phyloP scores from a whole-genome alignment of 495 filamentous ascomycete species.

The Peziza echinospora region DNA sequence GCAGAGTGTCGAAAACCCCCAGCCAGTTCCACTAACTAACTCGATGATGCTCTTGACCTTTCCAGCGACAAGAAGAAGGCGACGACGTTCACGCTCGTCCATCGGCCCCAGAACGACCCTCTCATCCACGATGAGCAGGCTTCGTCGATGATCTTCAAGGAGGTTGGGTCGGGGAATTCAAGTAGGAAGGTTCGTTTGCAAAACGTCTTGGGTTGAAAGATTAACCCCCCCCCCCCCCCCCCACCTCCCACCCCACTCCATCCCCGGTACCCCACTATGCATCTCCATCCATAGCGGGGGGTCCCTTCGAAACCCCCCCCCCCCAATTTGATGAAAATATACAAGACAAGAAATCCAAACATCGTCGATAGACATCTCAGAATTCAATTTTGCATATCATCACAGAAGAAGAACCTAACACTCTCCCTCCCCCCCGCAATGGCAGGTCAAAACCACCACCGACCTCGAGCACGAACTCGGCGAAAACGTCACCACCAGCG shows the following conservation, averaged over 20 bases:
- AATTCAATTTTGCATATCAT: too few species aligned
- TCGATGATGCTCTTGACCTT: slow-evolving; percentile 8
- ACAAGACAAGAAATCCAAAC: too few species aligned
- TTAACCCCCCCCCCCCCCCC: slow-evolving; percentile 6
- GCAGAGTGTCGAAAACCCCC: too few species aligned
- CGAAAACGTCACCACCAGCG: slow-evolving; percentile 25
- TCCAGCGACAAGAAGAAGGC: slow-evolving; percentile 81
- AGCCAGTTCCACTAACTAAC: too few species aligned
- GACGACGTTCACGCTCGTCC: slow-evolving; percentile 75
- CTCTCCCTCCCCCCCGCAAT: too few species aligned
- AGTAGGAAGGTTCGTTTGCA: too few species aligned
- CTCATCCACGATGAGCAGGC: slow-evolving; percentile 70
- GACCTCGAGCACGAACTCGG: slow-evolving; percentile 67
- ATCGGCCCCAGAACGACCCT: slow-evolving; percentile 92
- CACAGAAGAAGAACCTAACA: too few species aligned
- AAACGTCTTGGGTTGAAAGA: too few species aligned
- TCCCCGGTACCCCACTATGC: slow-evolving; percentile 22
- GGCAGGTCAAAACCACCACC: slow-evolving; percentile 38
- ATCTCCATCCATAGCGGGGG: too few species aligned
- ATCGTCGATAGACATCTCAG: too few species aligned
- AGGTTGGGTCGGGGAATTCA: slow-evolving; percentile 10
- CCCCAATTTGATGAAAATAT: too few species aligned
- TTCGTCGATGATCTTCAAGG: slow-evolving; percentile 56
- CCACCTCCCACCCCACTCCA: slow-evolving; percentile 19
- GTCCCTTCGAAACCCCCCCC: neutral